Percentiles rank a stretch among this genome's conserved stretches.
Evolutionary conservation across 805 yeast genomes (phyloP).

Genomic region (Candida oleophila): DNA sequence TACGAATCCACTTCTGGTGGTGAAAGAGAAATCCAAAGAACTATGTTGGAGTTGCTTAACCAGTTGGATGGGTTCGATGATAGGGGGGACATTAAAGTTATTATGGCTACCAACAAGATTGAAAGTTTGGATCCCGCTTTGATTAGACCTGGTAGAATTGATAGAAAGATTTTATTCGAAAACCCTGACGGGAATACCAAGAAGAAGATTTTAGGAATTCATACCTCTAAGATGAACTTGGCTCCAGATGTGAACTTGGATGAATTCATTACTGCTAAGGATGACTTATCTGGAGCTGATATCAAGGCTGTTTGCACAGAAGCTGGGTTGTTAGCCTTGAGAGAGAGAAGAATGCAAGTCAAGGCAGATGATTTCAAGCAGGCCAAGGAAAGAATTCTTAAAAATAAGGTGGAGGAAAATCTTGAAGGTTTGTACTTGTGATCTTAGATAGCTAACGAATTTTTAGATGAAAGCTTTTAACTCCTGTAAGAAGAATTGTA

Average conservation of each 20-base stretch:
- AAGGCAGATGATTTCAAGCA: slow-evolving; percentile 89
- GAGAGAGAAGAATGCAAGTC: slow-evolving; percentile 98
- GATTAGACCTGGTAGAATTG: slow-evolving; percentile 96
- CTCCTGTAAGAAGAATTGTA: no score
- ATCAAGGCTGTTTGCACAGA: slow-evolving; percentile 97
- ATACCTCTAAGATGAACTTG: slow-evolving; percentile 89
- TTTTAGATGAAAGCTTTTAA: neutral
- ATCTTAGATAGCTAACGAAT: neutral
- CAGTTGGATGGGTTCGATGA: slow-evolving; percentile 97
- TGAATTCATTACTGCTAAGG: slow-evolving; percentile 85
- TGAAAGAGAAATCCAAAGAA: slow-evolving; percentile 95
- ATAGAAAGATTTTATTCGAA: slow-evolving; percentile 92
- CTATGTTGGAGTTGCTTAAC: slow-evolving; percentile 92
- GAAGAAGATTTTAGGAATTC: slow-evolving; percentile 88
- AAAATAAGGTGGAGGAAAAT: slow-evolving; percentile 94
- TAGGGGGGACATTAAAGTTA: slow-evolving; percentile 94
- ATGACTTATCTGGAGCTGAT: slow-evolving; percentile 95
- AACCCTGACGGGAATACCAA: slow-evolving; percentile 92
- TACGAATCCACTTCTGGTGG: slow-evolving; percentile 97
- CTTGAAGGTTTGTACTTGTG: slow-evolving; percentile 88
- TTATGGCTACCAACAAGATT: slow-evolving; percentile 96
- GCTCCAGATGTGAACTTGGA: slow-evolving; percentile 86
- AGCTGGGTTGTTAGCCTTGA: slow-evolving; percentile 91
- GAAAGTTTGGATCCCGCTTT: slow-evolving; percentile 94
- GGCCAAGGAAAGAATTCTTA: slow-evolving; percentile 93